Conservation (phyloP, 768 basidiomycete genomes). For the Tylopilus vinaceipallidus region DNA sequence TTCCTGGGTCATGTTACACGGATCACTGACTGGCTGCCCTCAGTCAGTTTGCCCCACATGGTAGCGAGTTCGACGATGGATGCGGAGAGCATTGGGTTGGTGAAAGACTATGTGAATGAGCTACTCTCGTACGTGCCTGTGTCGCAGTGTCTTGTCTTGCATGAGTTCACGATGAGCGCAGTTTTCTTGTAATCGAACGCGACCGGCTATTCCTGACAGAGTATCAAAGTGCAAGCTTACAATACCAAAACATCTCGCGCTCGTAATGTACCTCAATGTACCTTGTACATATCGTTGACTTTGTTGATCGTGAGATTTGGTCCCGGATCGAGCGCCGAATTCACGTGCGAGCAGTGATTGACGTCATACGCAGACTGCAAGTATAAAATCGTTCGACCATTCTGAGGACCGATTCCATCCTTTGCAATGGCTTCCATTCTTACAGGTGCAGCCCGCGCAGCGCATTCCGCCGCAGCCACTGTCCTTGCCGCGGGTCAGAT, state of each 20-base stretch:
- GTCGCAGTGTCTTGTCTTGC: neutral
- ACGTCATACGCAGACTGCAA: neutral
- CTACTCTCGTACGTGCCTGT: conserved; percentile 62
- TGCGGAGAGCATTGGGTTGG: conserved; percentile 73
- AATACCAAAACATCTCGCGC: conserved; percentile 81
- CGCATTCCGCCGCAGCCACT: conserved; percentile 52
- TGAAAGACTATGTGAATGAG: conserved; percentile 89
- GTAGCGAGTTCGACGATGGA: conserved; percentile 90
- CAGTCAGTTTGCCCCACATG: conserved; percentile 93
- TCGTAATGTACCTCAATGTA: conserved; percentile 57
- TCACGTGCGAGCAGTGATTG: neutral
- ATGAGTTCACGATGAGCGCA: conserved; percentile 26
- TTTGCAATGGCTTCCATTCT: conserved; percentile 48
- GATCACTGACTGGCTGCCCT: conserved; percentile 9
- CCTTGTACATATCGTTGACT: no score
- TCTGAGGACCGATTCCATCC: neutral
- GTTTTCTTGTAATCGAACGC: conserved; percentile 78
- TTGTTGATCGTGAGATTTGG: no score
- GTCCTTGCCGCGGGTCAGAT: conserved; percentile 49
- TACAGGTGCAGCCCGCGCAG: conserved; percentile 45
- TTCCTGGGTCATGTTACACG: neutral
- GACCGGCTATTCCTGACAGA: conserved; percentile 70
- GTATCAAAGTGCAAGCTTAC: conserved; percentile 73
- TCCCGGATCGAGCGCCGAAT: no score
- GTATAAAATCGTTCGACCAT: neutral